Percentiles rank a stretch among this genome's conserved stretches.
Evolutionary conservation across 1,139 yeast species (phyloP).

Genomic region (Magnusiomyces ingens): DNA sequence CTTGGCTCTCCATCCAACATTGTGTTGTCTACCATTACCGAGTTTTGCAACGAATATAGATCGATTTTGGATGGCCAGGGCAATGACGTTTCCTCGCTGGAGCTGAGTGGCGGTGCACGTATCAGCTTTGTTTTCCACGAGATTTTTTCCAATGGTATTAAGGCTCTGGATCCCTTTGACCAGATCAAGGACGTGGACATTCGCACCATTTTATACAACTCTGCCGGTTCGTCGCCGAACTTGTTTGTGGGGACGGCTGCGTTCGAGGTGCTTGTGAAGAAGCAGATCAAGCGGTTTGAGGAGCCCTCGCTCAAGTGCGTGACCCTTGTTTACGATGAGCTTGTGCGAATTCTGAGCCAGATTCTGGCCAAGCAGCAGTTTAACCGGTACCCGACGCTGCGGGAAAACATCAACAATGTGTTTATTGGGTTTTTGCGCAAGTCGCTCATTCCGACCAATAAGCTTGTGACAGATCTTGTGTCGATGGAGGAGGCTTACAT

Average conservation of each 20-base stretch:
- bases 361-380: constrained; percentile 76
- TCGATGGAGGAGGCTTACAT: constrained; percentile 85
- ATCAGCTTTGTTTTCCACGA: constrained; percentile 96
- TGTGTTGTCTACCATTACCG: constrained; percentile 88
- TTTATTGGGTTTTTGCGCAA: constrained; percentile 78
- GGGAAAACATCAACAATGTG: constrained; percentile 75
- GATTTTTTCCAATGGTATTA: constrained; percentile 86
- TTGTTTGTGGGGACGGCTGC: constrained; percentile 97
- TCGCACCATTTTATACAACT: constrained; percentile 87
- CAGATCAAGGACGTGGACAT: constrained; percentile 95
- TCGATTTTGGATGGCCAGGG: constrained; percentile 95
- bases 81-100: constrained; percentile 73
- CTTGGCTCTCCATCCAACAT: constrained; percentile 85
- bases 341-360: constrained; percentile 83
- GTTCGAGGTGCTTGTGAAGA: constrained; percentile 91
- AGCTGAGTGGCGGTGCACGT: constrained; percentile 96
- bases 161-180: constrained; percentile 92
- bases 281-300: constrained; percentile 90
- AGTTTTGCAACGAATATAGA: constrained; percentile 83
- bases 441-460: constrained; percentile 76
- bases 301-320: constrained; percentile 90
- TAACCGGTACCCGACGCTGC: constrained; percentile 81
- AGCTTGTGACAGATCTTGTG: constrained; percentile 77
- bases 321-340: constrained; percentile 85
- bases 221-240: constrained; percentile 97